phyloP scores from a whole-genome alignment of 1,139 yeast species.

The Chernovozyma sophiae-reginae region DNA sequence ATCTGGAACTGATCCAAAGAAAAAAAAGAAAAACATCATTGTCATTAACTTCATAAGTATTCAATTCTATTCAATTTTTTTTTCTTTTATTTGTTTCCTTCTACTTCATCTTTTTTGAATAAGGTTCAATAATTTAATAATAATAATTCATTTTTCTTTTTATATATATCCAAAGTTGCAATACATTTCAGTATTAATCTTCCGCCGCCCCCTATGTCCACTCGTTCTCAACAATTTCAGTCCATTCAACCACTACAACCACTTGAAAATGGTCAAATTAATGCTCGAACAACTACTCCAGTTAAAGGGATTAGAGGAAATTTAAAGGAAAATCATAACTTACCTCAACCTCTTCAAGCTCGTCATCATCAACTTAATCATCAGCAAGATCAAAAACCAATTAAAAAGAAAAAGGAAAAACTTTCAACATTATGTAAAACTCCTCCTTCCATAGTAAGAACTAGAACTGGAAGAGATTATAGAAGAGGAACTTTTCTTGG shows the following conservation, averaged over 20 bases:
- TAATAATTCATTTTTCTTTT: too few relatives aligned
- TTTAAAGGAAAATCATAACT: constrained; percentile 22
- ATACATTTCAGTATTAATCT: too few relatives aligned
- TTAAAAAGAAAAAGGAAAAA: constrained; percentile 74
- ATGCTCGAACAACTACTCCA: constrained; percentile 38
- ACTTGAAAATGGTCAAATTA: constrained; percentile 43
- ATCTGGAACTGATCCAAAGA: too few relatives aligned
- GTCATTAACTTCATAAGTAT: too few relatives aligned
- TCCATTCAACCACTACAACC: constrained; percentile 41
- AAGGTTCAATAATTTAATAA: too few relatives aligned
- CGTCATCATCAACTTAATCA: constrained; percentile 13
- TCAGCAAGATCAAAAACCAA: constrained; percentile 12
- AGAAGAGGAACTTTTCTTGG: constrained; percentile 90
- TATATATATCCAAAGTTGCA: too few relatives aligned
- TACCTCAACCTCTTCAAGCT: constrained; percentile 11
- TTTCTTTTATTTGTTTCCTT: too few relatives aligned
- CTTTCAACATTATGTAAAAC: constrained; percentile 86
- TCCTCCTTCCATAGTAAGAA: constrained; percentile 88
- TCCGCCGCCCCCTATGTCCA: constrained; percentile 3
- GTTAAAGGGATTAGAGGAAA: constrained; percentile 30
- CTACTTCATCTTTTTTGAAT: too few relatives aligned
- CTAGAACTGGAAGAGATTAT: constrained; percentile 82
- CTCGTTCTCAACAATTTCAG: constrained; percentile 22
- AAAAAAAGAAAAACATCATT: too few relatives aligned
- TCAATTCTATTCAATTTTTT: too few relatives aligned